Conservation (phyloP, 164 flowering plant genomes). For the Chloranthus sessilifolius region DNA sequence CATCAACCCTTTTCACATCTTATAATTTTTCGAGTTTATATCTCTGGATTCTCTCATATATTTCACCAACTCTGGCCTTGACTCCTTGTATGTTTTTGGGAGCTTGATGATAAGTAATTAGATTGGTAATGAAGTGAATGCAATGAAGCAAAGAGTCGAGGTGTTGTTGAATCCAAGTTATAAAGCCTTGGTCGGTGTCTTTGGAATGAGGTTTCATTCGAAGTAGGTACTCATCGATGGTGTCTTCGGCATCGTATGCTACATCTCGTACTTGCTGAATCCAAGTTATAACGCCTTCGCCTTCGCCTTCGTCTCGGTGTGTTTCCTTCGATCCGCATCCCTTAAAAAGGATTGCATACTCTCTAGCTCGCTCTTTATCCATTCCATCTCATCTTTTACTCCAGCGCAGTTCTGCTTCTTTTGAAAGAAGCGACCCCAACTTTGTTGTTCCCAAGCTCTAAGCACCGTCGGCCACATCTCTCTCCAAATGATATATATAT, state of each 20-base stretch:
- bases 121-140: background rate
- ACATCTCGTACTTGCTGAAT: background rate
- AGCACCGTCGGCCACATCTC: too few species aligned
- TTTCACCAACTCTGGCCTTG: background rate
- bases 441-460: too few species aligned
- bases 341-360: constrained; percentile 7
- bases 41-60: background rate
- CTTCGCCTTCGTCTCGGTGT: background rate
- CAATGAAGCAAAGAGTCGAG: background rate
- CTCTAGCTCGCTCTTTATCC: too few species aligned
- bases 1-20: background rate
- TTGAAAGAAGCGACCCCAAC: too few species aligned
- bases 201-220: background rate
- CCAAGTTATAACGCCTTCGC: too few species aligned
- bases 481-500: too few species aligned
- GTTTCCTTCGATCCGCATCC: background rate
- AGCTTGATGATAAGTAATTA: background rate
- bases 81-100: background rate
- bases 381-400: too few species aligned
- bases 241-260: background rate
- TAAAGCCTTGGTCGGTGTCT: too few species aligned
- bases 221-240: constrained; percentile 3
- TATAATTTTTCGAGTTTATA: background rate
- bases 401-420: too few species aligned
- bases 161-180: too few species aligned